Conservation (phyloP, 1,284 basidiomycete genomes). For the Rhizopogon parksii region DNA sequence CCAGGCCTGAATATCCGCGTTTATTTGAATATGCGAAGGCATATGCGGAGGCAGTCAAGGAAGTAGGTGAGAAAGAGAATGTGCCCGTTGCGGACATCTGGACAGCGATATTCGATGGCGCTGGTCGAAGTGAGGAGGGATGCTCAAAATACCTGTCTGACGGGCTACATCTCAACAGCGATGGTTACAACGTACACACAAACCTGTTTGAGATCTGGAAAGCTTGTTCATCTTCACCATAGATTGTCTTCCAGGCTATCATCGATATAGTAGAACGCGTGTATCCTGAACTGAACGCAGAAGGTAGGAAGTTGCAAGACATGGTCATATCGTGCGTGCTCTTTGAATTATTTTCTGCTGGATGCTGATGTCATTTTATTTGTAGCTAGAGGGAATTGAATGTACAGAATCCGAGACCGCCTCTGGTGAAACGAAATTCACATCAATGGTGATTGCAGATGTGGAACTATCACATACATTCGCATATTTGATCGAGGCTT, state of each 20-base stretch:
- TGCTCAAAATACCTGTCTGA: slow-evolving; percentile 53
- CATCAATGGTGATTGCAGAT: background rate
- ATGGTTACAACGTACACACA: slow-evolving; percentile 59
- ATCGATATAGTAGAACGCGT: slow-evolving; percentile 47
- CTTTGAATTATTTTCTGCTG: background rate
- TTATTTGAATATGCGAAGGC: slow-evolving; percentile 50
- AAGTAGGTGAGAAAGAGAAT: slow-evolving; percentile 46
- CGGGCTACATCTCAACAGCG: slow-evolving; percentile 70
- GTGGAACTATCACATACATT: too few relatives aligned
- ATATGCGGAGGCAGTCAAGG: slow-evolving; percentile 67
- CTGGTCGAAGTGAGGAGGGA: slow-evolving; percentile 48
- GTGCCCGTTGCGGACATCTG: slow-evolving; percentile 69
- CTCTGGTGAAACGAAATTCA: slow-evolving; percentile 25
- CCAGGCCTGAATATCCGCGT: slow-evolving; percentile 43
- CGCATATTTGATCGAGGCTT: too few relatives aligned
- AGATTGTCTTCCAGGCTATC: slow-evolving; percentile 66
- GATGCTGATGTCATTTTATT: slow-evolving; percentile 4
- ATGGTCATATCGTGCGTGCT: slow-evolving; percentile 45
- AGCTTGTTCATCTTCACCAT: slow-evolving; percentile 2
- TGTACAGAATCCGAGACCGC: slow-evolving; percentile 27
- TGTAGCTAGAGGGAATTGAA: slow-evolving; percentile 37
- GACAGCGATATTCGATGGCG: slow-evolving; percentile 57
- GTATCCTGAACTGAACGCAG: slow-evolving; percentile 66
- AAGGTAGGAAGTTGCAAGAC: slow-evolving; percentile 26
- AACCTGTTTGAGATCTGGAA: slow-evolving; percentile 6